Base-by-base conservation (phyloP, 208 protist species). In the Herpetomonas samuelpessoai region DNA sequence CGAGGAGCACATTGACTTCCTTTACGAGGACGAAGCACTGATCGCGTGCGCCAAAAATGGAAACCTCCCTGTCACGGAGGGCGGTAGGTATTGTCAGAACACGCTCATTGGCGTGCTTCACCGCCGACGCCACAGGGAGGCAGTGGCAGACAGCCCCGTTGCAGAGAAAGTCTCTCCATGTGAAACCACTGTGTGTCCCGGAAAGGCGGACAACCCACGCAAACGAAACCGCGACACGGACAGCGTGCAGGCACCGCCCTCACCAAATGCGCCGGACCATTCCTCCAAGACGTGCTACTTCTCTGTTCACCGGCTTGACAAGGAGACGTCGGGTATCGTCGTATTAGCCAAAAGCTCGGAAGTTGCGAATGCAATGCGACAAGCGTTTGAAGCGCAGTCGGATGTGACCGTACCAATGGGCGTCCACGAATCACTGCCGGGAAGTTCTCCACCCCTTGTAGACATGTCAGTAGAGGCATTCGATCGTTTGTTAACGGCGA, bases 271-370 rank as follows among this genome's bases (percentile, higher is more conserved):
- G 35, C 35, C 10, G 7, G 16, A 18, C 10, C 16, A 18, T 41
- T 16, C 10, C 16, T 16, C 16, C 35, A 24, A 7, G 6, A 14
- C 47, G 3, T 9, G 28, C 12, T 55, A 78, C 28, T 84, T 68
- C 55, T 78, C 77, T 2, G 79, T 93, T 14, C 90, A 96, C 51
- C 86, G 90, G 3, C 66, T 96, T 10, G 90, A 96, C 65, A 93
- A 93, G 76, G 86, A 96, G 56, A 96, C 90, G 21, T 92, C 86
- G 2, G 90, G 90, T 18, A 56, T 91, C 4, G 68, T 93, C 26
- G 78, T 91, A 31, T 26, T 96, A 19, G 81, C 72, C 3, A 76
- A 74, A 46, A 59, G 62, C 10, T 31, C 55, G 4, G 25, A 16
- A 10, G 69, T 74, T 1, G 82, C 88, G 2, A 47, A 60, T 29